These are phyloP conservation scores for Phytophthora cryptogea DNA, from an alignment of 352 stramenopile genomes.

Conservation along the genomic window DNA sequence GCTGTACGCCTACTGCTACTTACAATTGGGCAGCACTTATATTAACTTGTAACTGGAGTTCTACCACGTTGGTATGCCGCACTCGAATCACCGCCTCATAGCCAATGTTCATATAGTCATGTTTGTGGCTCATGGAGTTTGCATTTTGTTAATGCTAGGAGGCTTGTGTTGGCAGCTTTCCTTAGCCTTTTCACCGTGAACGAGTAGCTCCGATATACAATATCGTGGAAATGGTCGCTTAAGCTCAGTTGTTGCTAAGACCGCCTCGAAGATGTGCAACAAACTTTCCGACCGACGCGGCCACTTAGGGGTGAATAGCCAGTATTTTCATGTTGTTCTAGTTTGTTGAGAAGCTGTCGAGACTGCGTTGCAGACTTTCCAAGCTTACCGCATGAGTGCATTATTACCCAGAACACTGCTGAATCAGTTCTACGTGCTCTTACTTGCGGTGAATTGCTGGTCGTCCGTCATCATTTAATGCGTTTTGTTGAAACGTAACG, in stretches of 20 bases:
- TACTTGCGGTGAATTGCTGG: slow-evolving; percentile 27
- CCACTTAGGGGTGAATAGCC: background rate
- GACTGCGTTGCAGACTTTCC: slow-evolving; percentile 17
- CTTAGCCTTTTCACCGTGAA: slow-evolving; percentile 4
- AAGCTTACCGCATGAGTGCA: slow-evolving; percentile 30
- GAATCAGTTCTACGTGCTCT: slow-evolving; percentile 27
- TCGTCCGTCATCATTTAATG: slow-evolving; percentile 9
- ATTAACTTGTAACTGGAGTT: slow-evolving; percentile 13
- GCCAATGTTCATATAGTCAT: slow-evolving; percentile 18
- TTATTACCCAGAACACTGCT: slow-evolving; percentile 11
- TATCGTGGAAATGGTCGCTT: no score
- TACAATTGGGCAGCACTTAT: slow-evolving; percentile 3
- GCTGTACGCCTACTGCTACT: slow-evolving; percentile 7
- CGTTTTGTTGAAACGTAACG: slow-evolving; percentile 2
- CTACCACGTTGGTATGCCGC: slow-evolving; percentile 15
- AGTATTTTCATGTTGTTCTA: background rate
- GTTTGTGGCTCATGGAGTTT: slow-evolving; percentile 17
- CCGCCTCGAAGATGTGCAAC: background rate
- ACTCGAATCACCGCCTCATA: slow-evolving; percentile 14
- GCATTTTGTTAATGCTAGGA: slow-evolving; percentile 18
- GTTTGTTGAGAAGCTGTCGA: slow-evolving; percentile 16
- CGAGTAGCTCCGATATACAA: background rate
- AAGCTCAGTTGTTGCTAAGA: no score
- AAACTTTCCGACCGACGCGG: background rate
- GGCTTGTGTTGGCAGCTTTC: slow-evolving; percentile 1